Evolutionary conservation across 805 yeast species (phyloP).

Genomic region (Tetrapisispora pingtungensis): DNA sequence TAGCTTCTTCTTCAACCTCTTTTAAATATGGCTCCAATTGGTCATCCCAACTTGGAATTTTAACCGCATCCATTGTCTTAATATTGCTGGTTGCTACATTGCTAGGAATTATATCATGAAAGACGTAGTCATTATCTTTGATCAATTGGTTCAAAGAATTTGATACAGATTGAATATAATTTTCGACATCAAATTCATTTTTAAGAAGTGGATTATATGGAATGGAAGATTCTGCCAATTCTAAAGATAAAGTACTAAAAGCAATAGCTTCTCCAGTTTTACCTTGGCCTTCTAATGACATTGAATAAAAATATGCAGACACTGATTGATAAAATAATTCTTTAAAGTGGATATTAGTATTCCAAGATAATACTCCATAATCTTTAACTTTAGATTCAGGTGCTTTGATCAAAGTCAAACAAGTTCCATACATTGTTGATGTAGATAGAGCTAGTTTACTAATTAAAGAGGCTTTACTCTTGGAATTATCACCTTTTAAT

Average conservation of each 20-base stretch:
- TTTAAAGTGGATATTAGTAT: constrained; percentile 42
- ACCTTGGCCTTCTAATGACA: constrained; percentile 41
- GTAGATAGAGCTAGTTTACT: constrained; percentile 65
- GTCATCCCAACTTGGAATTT: constrained; percentile 60
- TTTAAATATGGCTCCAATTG: constrained; percentile 35
- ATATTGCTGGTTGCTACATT: constrained; percentile 26
- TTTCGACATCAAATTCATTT: constrained; percentile 28
- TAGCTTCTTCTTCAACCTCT: constrained; percentile 28
- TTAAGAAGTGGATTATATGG: constrained; percentile 29
- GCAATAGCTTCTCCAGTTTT: constrained; percentile 76
- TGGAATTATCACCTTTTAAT: constrained; percentile 30
- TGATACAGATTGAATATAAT: constrained; percentile 27
- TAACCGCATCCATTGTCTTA: constrained; percentile 50
- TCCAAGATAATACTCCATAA: constrained; percentile 44
- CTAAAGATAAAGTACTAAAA: constrained; percentile 42
- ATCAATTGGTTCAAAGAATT: constrained; percentile 35
- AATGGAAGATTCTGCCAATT: constrained; percentile 23
- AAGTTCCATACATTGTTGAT: constrained; percentile 42
- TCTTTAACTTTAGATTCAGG: constrained; percentile 23
- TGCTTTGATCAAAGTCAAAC: constrained; percentile 37
- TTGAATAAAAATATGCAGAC: constrained; percentile 50
- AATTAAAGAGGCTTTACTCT: constrained; percentile 56
- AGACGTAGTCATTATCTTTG: constrained; percentile 84
- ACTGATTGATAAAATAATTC: constrained; percentile 46
- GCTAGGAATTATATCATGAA: constrained; percentile 67